A percentile compares a stretch with the other conserved stretches of the same genome.
These are phyloP conservation scores for Cryphonectria radicalis DNA, from an alignment of 2,329 filamentous ascomycete species.

Conservation along the genomic window DNA sequence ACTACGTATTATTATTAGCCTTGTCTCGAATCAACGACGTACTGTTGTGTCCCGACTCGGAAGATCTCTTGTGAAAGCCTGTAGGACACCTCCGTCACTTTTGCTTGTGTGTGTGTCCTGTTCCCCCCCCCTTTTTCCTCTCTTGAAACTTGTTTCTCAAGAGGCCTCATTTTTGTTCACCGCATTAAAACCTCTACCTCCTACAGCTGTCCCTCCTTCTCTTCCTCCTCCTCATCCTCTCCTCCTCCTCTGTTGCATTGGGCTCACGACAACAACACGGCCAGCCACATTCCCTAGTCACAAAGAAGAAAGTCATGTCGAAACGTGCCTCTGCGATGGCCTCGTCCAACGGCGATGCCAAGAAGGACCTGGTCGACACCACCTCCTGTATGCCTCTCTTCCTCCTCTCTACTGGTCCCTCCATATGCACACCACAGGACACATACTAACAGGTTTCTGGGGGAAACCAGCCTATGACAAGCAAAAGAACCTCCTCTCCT, in stretches of 20 bases:
- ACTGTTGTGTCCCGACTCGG: neutral
- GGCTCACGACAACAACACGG: neutral
- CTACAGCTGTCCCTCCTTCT: neutral
- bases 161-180: conserved; percentile 1
- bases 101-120: neutral
- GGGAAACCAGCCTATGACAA: conserved; percentile 65
- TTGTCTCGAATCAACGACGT: no score
- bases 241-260: neutral
- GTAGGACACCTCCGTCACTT: conserved; percentile 1
- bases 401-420: conserved; percentile 15
- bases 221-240: neutral
- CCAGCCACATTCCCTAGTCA: neutral
- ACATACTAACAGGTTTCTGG: neutral
- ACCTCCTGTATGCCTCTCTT: conserved; percentile 19
- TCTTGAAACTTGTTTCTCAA: neutral
- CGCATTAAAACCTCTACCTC: neutral
- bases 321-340: conserved; percentile 24
- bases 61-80: neutral
- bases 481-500: conserved; percentile 73
- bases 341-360: conserved; percentile 26
- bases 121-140: neutral
- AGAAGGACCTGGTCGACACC: conserved; percentile 18
- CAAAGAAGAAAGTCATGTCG: conserved; percentile 21
- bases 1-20: neutral
- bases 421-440: neutral